Conservation (phyloP, 768 basidiomycete species). For the Hericium rajendrae region DNA sequence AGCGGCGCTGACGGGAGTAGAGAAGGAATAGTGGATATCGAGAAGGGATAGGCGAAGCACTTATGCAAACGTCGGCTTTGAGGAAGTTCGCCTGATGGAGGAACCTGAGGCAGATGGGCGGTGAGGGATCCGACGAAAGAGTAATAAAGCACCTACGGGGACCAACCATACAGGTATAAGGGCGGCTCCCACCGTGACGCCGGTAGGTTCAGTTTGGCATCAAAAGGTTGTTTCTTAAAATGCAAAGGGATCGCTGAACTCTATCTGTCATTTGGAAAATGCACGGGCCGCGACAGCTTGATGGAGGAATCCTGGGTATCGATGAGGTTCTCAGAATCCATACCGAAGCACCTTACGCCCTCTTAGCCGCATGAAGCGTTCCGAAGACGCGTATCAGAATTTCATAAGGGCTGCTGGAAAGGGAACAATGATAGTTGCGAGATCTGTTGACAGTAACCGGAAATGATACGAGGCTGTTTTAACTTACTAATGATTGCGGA, state of each 20-base stretch:
- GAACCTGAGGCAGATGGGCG: not conserved
- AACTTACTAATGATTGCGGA: too few species aligned
- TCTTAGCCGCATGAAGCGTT: slow-evolving; percentile 14
- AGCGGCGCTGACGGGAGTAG: not conserved
- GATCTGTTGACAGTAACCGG: too few species aligned
- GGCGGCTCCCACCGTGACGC: slow-evolving; percentile 5
- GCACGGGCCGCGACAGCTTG: slow-evolving; percentile 11
- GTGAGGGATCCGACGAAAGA: slow-evolving; percentile 2
- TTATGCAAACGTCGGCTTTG: slow-evolving; percentile 7
- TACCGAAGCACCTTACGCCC: not conserved
- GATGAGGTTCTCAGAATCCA: slow-evolving; percentile 6
- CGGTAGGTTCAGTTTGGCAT: slow-evolving; percentile 13
- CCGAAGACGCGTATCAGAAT: slow-evolving; percentile 12
- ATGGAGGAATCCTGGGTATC: slow-evolving; percentile 11
- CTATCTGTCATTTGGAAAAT: slow-evolving; percentile 10
- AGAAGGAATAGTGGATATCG: slow-evolving; percentile 2
- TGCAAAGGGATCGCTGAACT: slow-evolving; percentile 17
- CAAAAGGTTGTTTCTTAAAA: slow-evolving; percentile 18
- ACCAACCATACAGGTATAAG: slow-evolving; percentile 14
- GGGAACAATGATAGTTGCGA: not conserved
- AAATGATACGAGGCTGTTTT: too few species aligned
- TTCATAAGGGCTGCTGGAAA: slow-evolving; percentile 9
- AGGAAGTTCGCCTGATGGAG: slow-evolving; percentile 3
- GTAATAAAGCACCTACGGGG: slow-evolving; percentile 1
- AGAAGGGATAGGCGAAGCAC: slow-evolving; percentile 8